Percentiles rank a stretch among this genome's conserved stretches.
These are phyloP conservation scores for Limnanthes douglasii DNA, from an alignment of 345 rosid species.

Conservation along the genomic window DNA sequence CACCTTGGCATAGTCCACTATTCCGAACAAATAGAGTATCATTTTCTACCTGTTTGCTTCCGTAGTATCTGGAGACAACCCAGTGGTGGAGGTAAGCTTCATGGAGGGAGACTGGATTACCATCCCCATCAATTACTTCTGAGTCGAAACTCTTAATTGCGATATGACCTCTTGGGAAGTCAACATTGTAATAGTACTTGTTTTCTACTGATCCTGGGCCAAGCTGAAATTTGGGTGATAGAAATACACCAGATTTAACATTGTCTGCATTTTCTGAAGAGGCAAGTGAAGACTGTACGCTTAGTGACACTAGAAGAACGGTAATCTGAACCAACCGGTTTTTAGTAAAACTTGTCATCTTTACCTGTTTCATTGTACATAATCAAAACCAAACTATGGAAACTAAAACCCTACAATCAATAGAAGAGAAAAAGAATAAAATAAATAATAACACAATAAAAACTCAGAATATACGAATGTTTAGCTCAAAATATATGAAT, in stretches of 20 bases:
- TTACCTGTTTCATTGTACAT: too few relatives aligned
- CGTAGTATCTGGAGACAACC: conserved; percentile 25
- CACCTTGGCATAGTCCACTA: conserved; percentile 45
- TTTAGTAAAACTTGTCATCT: too few relatives aligned
- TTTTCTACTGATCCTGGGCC: conserved; percentile 54
- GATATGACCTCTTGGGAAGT: conserved; percentile 55
- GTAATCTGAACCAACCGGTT: too few relatives aligned
- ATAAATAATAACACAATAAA: too few relatives aligned
- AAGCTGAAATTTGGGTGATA: conserved; percentile 39
- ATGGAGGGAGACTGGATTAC: conserved; percentile 38
- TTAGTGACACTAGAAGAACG: conserved; percentile 5
- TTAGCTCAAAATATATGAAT: too few relatives aligned
- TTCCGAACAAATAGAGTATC: conserved; percentile 16
- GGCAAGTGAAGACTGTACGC: conserved; percentile 6
- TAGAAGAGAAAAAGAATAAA: too few relatives aligned
- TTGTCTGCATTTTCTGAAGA: conserved; percentile 3
- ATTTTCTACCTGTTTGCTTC: conserved; percentile 7
- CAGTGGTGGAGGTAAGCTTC: conserved; percentile 74
- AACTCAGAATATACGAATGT: too few relatives aligned
- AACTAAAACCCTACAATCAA: too few relatives aligned
- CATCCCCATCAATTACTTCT: conserved; percentile 40
- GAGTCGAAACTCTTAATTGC: conserved; percentile 37
- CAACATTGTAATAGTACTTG: conserved; percentile 21
- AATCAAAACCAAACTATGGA: too few relatives aligned
- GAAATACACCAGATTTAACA: conserved; percentile 27